Conservation (phyloP, 2,329 filamentous ascomycete species). For the Colletotrichum sp. region DNA sequence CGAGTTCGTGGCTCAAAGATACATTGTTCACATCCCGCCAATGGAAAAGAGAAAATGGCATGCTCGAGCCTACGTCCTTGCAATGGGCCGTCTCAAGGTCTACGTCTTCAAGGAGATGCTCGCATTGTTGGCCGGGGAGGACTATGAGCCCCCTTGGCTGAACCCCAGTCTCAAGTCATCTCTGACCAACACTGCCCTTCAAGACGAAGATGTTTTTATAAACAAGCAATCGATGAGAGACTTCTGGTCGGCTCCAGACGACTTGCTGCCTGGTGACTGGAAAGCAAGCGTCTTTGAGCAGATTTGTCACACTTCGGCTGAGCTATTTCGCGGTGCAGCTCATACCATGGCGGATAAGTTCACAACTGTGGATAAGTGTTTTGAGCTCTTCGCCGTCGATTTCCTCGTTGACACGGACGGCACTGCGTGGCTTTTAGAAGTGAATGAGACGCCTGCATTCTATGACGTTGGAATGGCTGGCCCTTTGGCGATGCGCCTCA, state of each 20-base stretch:
- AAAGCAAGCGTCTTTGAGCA: constrained; percentile 37
- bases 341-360: constrained; percentile 45
- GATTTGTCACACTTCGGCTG: constrained; percentile 36
- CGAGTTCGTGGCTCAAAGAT: constrained; percentile 42
- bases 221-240: constrained; percentile 37
- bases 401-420: constrained; percentile 38
- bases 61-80: constrained; percentile 38
- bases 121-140: constrained; percentile 35
- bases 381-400: constrained; percentile 41
- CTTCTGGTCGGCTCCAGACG: constrained; percentile 33
- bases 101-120: constrained; percentile 42
- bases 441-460: constrained; percentile 43
- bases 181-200: constrained; percentile 42
- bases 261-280: constrained; percentile 35
- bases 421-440: constrained; percentile 39
- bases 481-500: constrained; percentile 34
- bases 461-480: constrained; percentile 39
- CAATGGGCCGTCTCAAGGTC: constrained; percentile 40
- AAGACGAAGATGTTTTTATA: constrained; percentile 37
- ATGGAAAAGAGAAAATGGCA: constrained; percentile 41
- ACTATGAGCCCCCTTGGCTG: constrained; percentile 41
- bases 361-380: constrained; percentile 38
- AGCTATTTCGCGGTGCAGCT: constrained; percentile 37
- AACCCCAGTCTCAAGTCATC: constrained; percentile 36
- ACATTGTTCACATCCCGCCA: constrained; percentile 36